Base-by-base conservation (phyloP, 2,329 filamentous ascomycete genomes). In the Ascochyta koolunga region DNA sequence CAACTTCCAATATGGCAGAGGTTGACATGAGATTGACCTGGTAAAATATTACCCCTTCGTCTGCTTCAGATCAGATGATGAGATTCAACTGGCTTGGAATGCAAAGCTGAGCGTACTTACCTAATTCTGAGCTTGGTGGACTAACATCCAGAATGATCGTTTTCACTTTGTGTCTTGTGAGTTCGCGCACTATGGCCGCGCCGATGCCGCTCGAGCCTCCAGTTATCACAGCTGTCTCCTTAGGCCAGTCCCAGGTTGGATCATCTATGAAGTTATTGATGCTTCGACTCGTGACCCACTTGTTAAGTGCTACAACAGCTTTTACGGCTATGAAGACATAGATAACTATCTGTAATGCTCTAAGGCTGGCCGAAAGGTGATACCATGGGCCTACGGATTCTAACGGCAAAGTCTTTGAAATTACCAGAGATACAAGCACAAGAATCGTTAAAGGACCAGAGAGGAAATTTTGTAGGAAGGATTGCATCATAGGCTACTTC, bases 181-280 rank as follows among this genome's bases (percentile, higher is more conserved):
- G 41, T 22, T 41, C 52, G 16, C 25, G 45, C 24, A 52, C 58
- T 13, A 54, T 53, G 43, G 41, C 45, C 24, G 9, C 32, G 29
- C 59, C 59, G 21, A 62, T 55, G 13, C 59, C 59, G 18, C 49
- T 35, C 6, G 43, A 58, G 1, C 59, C 59, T 5, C 59, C 59
- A 16, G 59, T 62, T 11, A 62, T 46, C 8, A 62, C 50, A 9
- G 51, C 50, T 24, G 60, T 37, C 48, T 60, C 58, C 11, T 53
- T 42, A n/a, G 25, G 32, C 58, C 52, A 59, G 36, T 53, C 42
- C 58, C 32, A 36, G n/a, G 35, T 18, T 5, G 35, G 4, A 11
- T 37, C 35, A 18, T 37, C 35, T 5, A 21, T 37, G 16, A 37
- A 37, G 35, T 37, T 37, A 15, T 37, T 37, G 35, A 18, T 18